Evolutionary conservation across 352 stramenopile species (phyloP), one percentile per base, ranked within the genome.

Genomic region (Globisporangium mamillatum): DNA sequence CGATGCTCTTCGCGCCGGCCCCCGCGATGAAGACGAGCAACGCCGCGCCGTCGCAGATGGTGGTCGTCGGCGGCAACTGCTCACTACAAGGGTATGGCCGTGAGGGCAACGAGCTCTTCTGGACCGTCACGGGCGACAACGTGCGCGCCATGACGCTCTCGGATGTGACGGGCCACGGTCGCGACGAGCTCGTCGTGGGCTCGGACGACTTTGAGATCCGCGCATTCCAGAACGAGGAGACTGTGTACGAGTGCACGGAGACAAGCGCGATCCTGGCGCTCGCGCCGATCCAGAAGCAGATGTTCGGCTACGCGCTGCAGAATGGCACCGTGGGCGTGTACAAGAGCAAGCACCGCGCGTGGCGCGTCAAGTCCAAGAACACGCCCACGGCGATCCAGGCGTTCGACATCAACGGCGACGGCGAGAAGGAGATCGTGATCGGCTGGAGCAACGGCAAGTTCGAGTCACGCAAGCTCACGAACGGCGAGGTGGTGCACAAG

Each of bases 251-350:
- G 69, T 89, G 89, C 73, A 95, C 86, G 3, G 93, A 98, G 72
- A 95, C 90, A 10, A 93, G 86, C 62, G 63, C 71, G 27, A 74
- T 98, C n/a, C 61, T 85, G 22, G 80, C 84, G 29, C 79, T 98
- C 44, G 76, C 86, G 27, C 48, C 89, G 16, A 85, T 97, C 54
- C 77, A 84, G 34, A 90, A 88, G 44, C 73, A 85, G 41, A 62
- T 88, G 34, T 97, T 95, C 38, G 90, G 79, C 24, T 98, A 97
- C 70, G 90, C 89, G 46, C 78, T 98, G 9, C 73, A 89, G 32
- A 98, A 98, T 60, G 92, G 93, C 60, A 97, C 94, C 0, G 84
- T 97, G n/a, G 94, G 92, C n/a, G 86, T 98, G 5, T 98, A 98
- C 75, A 86, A 92, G 34, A 89, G 88, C 46, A 90, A 88, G 34